phyloP scores from a whole-genome alignment of 2,329 filamentous ascomycete species.

The Pseudogymnoascus sp. region DNA sequence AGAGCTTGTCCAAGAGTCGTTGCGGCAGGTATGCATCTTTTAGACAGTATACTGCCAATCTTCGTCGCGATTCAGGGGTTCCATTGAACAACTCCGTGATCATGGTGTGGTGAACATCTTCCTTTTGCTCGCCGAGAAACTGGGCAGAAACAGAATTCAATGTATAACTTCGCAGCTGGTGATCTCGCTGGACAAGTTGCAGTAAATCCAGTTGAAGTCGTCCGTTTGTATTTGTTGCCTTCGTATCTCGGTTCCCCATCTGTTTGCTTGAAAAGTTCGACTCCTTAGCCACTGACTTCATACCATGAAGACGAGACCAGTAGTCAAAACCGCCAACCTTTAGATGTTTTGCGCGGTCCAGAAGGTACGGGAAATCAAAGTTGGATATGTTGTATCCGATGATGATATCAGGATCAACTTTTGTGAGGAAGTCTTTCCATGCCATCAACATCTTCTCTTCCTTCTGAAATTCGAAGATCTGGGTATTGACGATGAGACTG shows the following conservation, averaged over 20 bases:
- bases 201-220: slow-evolving; percentile 86
- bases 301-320: slow-evolving; percentile 71
- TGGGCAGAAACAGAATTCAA: slow-evolving; percentile 93
- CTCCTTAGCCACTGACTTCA: slow-evolving; percentile 65
- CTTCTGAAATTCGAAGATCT: slow-evolving; percentile 73
- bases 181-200: slow-evolving; percentile 90
- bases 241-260: slow-evolving; percentile 93
- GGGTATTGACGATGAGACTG: slow-evolving; percentile 88
- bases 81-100: slow-evolving; percentile 98
- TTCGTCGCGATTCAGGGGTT: slow-evolving; percentile 82
- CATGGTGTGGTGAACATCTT: slow-evolving; percentile 98
- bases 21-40: slow-evolving; percentile 97
- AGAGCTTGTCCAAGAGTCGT: slow-evolving; percentile 91
- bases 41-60: slow-evolving; percentile 89
- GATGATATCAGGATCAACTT: slow-evolving; percentile 92
- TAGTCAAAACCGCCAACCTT: slow-evolving; percentile 76
- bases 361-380: slow-evolving; percentile 95
- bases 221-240: slow-evolving; percentile 89
- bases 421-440: slow-evolving; percentile 84
- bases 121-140: slow-evolving; percentile 94
- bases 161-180: slow-evolving; percentile 93
- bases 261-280: slow-evolving; percentile 95
- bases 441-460: slow-evolving; percentile 87
- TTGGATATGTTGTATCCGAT: slow-evolving; percentile 99
- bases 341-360: slow-evolving; percentile 79